Base-by-base conservation (phyloP, 257 asterid species). In the Solanum pimpinellifolium region DNA sequence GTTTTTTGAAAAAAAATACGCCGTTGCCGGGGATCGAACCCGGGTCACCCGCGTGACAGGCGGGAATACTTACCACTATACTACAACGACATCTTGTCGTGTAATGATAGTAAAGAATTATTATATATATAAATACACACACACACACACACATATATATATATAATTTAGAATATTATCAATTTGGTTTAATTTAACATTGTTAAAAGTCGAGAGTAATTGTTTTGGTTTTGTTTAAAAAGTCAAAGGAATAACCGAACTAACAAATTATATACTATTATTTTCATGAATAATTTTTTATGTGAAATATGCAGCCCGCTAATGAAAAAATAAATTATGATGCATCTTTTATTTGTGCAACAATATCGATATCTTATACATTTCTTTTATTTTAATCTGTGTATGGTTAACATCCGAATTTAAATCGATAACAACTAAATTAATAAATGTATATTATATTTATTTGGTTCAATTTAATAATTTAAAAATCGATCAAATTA, bases 31-130 rank as follows among this genome's bases (percentile, higher is more conserved):
- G 82, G 82, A 74, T 37, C 93, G 91, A 92, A 92, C 94, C 92
- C 93, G 91, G 94, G 92, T 93, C 93, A 89, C 91, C 92, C 94
- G 91, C 88, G 95, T 93, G 95, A 93, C 94, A 93, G 90, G 93
- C 92, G 92, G 92, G 91, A 91, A 91, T 91, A 92, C 95, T 90
- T 23, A 91, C 92, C 94, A 91, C 95, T 93, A 89, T 93, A 91
- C 95, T 93, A 91, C 93, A 91, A 90, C 92, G 93, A 93, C 93
- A 10, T 52, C 25, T 20, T 20, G 25, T 56, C 3, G 65, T 20
- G 20, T 0, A 20, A 0, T 0, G 20, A 0, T 18, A 2, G 25
- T 56, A 56, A 1, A 20, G 11, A 29, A 29, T 29, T 2, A 29
- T n/a, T n/a, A 29, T 29, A 2, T 29, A 29, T 29, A 29, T 29